These are phyloP conservation scores for Parathielavia appendiculata DNA, from an alignment of 495 filamentous ascomycete genomes.

Conservation along the genomic window DNA sequence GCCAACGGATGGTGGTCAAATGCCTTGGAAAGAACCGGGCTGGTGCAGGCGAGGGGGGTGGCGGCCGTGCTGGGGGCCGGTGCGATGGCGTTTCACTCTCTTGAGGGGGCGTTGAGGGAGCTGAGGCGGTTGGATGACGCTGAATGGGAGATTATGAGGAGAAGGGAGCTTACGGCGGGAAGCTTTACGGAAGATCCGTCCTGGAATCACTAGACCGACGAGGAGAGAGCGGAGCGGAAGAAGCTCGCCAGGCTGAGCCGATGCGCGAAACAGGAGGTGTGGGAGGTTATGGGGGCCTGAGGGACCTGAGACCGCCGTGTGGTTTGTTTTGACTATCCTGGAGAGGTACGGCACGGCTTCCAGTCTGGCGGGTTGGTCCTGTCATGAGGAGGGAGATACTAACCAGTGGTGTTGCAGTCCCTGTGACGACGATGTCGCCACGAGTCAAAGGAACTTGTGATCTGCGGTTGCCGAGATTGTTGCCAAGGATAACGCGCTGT, in stretches of 20 bases:
- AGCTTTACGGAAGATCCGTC: background rate
- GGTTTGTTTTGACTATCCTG: background rate
- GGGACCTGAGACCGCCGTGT: background rate
- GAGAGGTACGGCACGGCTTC: background rate
- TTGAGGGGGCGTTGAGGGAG: background rate
- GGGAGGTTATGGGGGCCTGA: conserved; percentile 9
- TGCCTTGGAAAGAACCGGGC: background rate
- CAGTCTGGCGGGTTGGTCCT: background rate
- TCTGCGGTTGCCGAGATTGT: background rate
- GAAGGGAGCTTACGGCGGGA: background rate
- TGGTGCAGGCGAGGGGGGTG: background rate
- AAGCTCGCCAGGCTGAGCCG: background rate
- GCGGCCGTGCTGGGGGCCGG: conserved; percentile 3
- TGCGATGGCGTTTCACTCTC: background rate
- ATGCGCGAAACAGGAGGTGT: background rate
- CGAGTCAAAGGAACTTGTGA: background rate
- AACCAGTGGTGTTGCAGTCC: background rate
- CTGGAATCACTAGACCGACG: background rate
- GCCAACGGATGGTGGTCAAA: too few relatives aligned
- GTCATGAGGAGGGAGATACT: background rate
- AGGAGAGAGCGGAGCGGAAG: background rate
- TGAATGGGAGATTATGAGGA: background rate
- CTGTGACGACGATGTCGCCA: background rate
- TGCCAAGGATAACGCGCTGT: background rate
- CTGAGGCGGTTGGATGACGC: background rate